Percentiles rank a stretch among this genome's conserved stretches.
These are phyloP conservation scores for Boletus coccyginus DNA, from an alignment of 768 basidiomycete species.

Conservation along the genomic window DNA sequence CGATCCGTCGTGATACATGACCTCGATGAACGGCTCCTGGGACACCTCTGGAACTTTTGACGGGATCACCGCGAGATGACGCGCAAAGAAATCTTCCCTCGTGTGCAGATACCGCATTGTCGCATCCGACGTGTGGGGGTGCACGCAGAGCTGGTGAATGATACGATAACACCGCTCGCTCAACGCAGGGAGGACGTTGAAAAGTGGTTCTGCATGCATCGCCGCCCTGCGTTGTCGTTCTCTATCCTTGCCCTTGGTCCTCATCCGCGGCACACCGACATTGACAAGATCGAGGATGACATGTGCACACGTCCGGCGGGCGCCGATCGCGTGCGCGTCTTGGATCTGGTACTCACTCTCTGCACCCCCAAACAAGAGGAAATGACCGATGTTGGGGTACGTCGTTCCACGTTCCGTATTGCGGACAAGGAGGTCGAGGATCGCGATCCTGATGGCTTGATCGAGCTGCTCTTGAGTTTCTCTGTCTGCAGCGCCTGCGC, in stretches of 20 bases:
- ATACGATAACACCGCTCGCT: constrained; percentile 86
- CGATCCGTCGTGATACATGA: constrained; percentile 70
- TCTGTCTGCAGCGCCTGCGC: constrained; percentile 67
- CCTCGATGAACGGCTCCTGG: constrained; percentile 50
- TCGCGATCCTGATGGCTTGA: constrained; percentile 70
- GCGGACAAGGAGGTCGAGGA: constrained; percentile 78
- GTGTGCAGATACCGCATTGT: constrained; percentile 85
- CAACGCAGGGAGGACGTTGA: constrained; percentile 63
- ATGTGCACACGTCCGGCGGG: constrained; percentile 71
- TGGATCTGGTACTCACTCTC: constrained; percentile 65
- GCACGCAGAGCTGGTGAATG: constrained; percentile 83
- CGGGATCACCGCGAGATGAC: constrained; percentile 79
- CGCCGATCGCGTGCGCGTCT: constrained; percentile 73
- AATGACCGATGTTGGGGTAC: constrained; percentile 85
- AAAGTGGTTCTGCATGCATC: constrained; percentile 47
- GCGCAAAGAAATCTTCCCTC: constrained; percentile 83
- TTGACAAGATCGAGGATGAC: constrained; percentile 77
- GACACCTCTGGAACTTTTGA: constrained; percentile 52
- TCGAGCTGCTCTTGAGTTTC: constrained; percentile 46
- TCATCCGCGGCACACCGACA: constrained; percentile 61
- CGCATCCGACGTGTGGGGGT: constrained; percentile 76
- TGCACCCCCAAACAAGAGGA: constrained; percentile 72
- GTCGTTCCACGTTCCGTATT: constrained; percentile 66
- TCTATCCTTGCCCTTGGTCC: constrained; percentile 38
- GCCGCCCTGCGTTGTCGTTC: constrained; percentile 28